Conservation (phyloP, 2,329 filamentous ascomycete genomes). For the Cladosporium sp. region DNA sequence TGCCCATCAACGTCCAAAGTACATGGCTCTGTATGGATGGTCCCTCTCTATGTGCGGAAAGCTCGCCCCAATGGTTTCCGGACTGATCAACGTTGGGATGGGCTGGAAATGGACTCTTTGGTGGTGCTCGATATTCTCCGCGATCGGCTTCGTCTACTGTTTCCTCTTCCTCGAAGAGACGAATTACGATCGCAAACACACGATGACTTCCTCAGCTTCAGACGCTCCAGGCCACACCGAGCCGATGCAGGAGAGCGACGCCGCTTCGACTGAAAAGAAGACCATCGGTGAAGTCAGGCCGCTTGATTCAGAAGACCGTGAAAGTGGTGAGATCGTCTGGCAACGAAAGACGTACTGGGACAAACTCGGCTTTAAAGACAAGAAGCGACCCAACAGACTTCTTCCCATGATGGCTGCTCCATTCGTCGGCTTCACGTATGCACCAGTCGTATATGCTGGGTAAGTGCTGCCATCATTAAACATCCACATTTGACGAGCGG, state of each 20-base stretch:
- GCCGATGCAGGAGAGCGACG: neutral
- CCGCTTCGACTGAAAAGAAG: slow-evolving; percentile 21
- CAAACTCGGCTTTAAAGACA: slow-evolving; percentile 40
- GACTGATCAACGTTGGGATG: slow-evolving; percentile 46
- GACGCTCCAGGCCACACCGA: no score
- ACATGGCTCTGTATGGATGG: slow-evolving; percentile 27
- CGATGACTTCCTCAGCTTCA: slow-evolving; percentile 4
- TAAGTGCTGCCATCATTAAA: neutral
- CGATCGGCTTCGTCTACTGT: slow-evolving; percentile 46
- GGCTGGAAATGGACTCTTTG: slow-evolving; percentile 49
- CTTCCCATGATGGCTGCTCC: slow-evolving; percentile 33
- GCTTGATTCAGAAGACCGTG: slow-evolving; percentile 20
- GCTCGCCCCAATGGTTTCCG: slow-evolving; percentile 42
- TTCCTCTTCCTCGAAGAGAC: slow-evolving; percentile 61
- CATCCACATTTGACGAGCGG: neutral
- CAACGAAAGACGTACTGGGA: slow-evolving; percentile 40
- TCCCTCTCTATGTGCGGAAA: slow-evolving; percentile 21
- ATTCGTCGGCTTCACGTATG: slow-evolving; percentile 24
- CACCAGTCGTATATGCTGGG: slow-evolving; percentile 22
- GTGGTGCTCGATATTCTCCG: slow-evolving; percentile 53
- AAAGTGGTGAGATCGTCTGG: slow-evolving; percentile 29
- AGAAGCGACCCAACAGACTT: slow-evolving; percentile 41
- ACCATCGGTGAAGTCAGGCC: slow-evolving; percentile 33
- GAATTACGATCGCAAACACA: slow-evolving; percentile 40
- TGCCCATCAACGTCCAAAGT: slow-evolving; percentile 28